Evolutionary conservation across 1,284 basidiomycete genomes (phyloP), one percentile per base, ranked within the genome.

Genomic region (Ganoderma meredithae): DNA sequence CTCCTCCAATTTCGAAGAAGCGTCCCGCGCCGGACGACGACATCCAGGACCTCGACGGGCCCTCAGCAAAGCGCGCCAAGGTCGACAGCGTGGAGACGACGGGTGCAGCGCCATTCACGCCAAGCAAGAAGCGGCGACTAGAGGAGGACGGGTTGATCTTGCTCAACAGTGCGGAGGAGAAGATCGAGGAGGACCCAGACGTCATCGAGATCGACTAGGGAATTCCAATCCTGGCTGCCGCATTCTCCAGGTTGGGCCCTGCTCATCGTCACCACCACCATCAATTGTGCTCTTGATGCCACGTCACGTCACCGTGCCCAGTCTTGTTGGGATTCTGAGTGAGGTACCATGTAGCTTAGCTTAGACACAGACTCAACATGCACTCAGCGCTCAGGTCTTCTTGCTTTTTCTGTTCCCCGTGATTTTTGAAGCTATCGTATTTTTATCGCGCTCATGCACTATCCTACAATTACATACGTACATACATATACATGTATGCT

Each of bases 141-240:
- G 92, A 94, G 62, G 88, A 91, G 74, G 91, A 94, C 70, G 92
- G 92, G 19, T 73, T 94, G 55, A 77, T 94, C 44, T 72, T 93
- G 72, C 77, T 94, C 76, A 90, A 92, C 33, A 80, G 81, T n/a
- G 82, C 81, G 39, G 81, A 85, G 67, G 90, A 90, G 71, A 76
- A 79, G 70, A 76, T 90, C 53, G 85, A 85, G 17, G 83, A 85
- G 56, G 81, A 82, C 70, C 79, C 87, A 62, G 88, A 90, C 68
- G 82, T 85, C 71, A 86, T 90, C 72, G 87, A 89, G 75, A 72
- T 79, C 56, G 77, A 79, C 56, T 79, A 49, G 52, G 31, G n/a
- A n/a, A n/a, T n/a, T n/a, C n/a, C n/a, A n/a, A n/a, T n/a, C n/a
- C n/a, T n/a, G n/a, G n/a, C n/a, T n/a, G n/a, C n/a, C n/a, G n/a